Conservation (phyloP, 441 rosid species). For the Francoa sonchifolia region DNA sequence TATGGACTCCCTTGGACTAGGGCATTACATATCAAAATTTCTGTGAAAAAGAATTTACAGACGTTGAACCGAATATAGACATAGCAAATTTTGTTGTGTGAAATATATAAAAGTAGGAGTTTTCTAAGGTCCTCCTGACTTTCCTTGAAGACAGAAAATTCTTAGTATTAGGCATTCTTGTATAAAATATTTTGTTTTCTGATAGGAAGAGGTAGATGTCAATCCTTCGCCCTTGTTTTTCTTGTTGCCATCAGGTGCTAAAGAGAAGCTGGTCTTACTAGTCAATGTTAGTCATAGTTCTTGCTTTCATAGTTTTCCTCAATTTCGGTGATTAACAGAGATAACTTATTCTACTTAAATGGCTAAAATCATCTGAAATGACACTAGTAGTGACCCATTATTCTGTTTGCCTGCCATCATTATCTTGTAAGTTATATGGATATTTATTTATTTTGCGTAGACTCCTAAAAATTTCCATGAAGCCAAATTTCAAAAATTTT, state of each 20-base stretch:
- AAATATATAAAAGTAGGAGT: too few species aligned
- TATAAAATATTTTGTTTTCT: neutral
- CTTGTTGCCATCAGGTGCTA: neutral
- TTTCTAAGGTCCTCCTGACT: neutral
- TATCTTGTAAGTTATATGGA: too few species aligned
- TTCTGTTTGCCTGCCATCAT: constrained; percentile 3
- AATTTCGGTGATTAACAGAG: neutral
- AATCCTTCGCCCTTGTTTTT: neutral
- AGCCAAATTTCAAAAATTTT: neutral
- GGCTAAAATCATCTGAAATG: neutral
- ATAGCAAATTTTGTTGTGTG: too few species aligned
- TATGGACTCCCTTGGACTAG: too few species aligned
- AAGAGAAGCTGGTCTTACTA: neutral
- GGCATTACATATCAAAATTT: too few species aligned
- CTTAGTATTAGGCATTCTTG: neutral
- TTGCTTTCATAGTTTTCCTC: neutral
- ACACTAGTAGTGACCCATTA: too few species aligned
- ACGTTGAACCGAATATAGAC: too few species aligned
- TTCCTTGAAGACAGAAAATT: neutral
- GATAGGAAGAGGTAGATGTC: neutral
- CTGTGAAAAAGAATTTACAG: too few species aligned
- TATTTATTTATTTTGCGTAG: too few species aligned
- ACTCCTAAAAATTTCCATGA: too few species aligned
- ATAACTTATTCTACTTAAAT: neutral
- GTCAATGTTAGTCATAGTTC: neutral